Evolutionary conservation across 495 filamentous ascomycete species (phyloP).

Genomic region (Penicillium pancosmium): DNA sequence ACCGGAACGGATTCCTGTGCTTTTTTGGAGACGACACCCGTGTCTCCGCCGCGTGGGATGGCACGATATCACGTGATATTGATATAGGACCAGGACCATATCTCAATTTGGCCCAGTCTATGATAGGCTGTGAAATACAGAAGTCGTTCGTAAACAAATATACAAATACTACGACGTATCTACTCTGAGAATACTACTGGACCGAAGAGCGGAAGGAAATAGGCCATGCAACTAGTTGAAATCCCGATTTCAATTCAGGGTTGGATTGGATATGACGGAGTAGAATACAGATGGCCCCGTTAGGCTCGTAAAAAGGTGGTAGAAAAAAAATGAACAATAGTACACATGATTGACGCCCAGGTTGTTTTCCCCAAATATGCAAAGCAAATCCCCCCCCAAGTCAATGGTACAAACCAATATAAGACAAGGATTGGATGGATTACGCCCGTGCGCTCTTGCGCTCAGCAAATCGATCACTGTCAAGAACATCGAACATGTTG

Average conservation of each 20-base stretch:
- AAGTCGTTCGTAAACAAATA: no score
- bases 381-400: conserved; percentile 8
- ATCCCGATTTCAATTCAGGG: conserved; percentile 12
- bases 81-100: no score
- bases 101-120: no score
- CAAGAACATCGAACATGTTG: conserved; percentile 34
- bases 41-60: no score
- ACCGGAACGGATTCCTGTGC: neutral
- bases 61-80: no score
- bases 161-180: no score
- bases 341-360: conserved; percentile 23
- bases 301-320: conserved; percentile 9
- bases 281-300: conserved; percentile 27
- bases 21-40: neutral
- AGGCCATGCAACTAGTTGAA: neutral
- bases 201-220: no score
- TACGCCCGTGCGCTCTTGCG: conserved; percentile 29
- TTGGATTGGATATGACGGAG: conserved; percentile 17
- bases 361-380: conserved; percentile 23
- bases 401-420: conserved; percentile 17
- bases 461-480: conserved; percentile 36
- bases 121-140: no score
- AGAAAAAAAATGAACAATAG: conserved; percentile 18
- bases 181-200: no score
- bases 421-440: conserved; percentile 6